Percentiles rank a stretch among this genome's conserved stretches.
phyloP scores from a whole-genome alignment of 371 early-diverging fungal genomes.

The Mortierella sp. region DNA sequence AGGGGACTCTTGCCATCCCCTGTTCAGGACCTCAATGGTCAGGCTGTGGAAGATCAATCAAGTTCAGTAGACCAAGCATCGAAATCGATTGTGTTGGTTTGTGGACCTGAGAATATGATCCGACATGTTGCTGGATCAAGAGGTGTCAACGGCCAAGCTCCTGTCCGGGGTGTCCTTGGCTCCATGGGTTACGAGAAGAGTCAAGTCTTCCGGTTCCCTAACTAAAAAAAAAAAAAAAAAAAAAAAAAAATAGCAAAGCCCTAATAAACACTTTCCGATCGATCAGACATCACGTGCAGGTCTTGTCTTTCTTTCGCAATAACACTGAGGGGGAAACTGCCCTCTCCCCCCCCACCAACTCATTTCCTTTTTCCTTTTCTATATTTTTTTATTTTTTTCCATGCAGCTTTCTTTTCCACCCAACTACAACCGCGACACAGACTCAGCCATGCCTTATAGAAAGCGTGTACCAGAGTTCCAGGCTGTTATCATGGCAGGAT shows the following conservation, averaged over 20 bases:
- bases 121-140: conserved; percentile 38
- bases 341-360: too few species aligned
- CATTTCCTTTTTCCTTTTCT: not conserved
- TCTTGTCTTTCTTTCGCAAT: too few species aligned
- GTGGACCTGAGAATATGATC: conserved; percentile 52
- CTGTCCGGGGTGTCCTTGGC: conserved; percentile 41
- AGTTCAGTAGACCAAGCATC: not conserved
- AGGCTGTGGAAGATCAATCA: not conserved
- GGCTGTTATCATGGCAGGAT: conserved; percentile 83
- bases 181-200: conserved; percentile 40
- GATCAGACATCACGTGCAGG: too few species aligned
- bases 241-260: too few species aligned
- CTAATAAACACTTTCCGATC: too few species aligned
- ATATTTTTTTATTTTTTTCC: too few species aligned
- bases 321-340: too few species aligned
- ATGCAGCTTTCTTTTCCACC: not conserved
- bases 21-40: conserved; percentile 3
- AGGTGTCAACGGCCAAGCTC: conserved; percentile 42
- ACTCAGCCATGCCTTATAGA: conserved; percentile 38
- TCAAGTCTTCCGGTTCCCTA: conserved; percentile 51
- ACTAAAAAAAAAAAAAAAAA: conserved; percentile 24
- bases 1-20: conserved; percentile 27
- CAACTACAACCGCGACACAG: not conserved
- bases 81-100: conserved; percentile 42
- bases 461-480: conserved; percentile 70